These are phyloP conservation scores for Talaromyces thailandensis DNA, from an alignment of 495 filamentous ascomycete genomes.

Conservation along the genomic window DNA sequence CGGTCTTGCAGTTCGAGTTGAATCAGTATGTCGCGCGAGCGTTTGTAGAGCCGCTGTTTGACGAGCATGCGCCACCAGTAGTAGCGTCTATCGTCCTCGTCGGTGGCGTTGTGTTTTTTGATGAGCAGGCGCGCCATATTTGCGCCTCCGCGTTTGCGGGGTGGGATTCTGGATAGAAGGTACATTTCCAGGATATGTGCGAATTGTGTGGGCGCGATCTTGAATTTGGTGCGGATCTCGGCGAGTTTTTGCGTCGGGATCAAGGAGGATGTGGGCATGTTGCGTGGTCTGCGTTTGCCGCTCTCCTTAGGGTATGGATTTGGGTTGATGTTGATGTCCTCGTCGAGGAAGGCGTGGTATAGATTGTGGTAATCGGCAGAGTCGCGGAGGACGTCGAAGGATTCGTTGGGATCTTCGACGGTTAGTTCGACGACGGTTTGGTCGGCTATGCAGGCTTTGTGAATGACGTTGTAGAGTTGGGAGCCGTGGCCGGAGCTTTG, in stretches of 20 bases:
- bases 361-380: constrained; percentile 69
- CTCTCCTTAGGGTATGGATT: constrained; percentile 27
- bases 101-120: constrained; percentile 40
- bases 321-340: constrained; percentile 34
- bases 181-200: constrained; percentile 79
- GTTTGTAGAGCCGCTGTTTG: constrained; percentile 73
- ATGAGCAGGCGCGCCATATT: constrained; percentile 43
- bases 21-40: constrained; percentile 65
- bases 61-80: constrained; percentile 75
- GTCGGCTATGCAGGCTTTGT: constrained; percentile 50
- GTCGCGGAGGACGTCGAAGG: constrained; percentile 86
- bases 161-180: constrained; percentile 66
- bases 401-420: constrained; percentile 92
- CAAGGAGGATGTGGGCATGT: constrained; percentile 55
- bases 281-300: constrained; percentile 27
- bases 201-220: constrained; percentile 86
- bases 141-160: constrained; percentile 45
- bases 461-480: constrained; percentile 72
- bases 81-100: constrained; percentile 55
- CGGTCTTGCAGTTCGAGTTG: constrained; percentile 72
- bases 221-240: constrained; percentile 52
- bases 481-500: constrained; percentile 71
- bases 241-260: constrained; percentile 49
- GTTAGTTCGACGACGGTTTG: constrained; percentile 69
- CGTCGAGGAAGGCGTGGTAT: constrained; percentile 31